These are phyloP conservation scores for Haematococcus sp. DNA, from an alignment of 139 green algal genomes.

Conservation along the genomic window DNA sequence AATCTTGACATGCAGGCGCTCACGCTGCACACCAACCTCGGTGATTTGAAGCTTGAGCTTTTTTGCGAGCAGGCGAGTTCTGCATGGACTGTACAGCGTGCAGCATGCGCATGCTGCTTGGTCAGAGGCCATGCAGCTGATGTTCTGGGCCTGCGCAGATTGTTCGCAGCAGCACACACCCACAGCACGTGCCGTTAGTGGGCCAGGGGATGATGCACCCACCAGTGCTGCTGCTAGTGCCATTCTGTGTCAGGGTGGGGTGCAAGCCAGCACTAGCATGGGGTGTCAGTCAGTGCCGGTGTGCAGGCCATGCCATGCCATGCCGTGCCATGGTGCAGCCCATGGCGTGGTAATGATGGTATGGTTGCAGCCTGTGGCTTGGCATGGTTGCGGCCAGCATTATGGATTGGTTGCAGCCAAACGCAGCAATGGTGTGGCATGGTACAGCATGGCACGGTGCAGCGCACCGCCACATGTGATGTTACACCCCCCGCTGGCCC, in stretches of 20 bases:
- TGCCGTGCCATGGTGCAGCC: neutral
- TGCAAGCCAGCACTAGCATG: no score
- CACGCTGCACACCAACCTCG: slow-evolving; percentile 95
- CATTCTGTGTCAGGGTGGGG: no score
- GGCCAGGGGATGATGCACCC: neutral
- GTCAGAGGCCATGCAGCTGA: neutral
- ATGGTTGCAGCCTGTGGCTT: no score
- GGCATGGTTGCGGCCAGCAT: neutral
- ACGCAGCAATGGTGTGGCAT: no score
- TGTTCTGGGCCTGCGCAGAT: neutral
- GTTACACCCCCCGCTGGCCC: no score
- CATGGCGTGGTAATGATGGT: no score
- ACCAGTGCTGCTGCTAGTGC: neutral
- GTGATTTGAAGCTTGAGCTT: slow-evolving; percentile 95
- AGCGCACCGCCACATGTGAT: no score
- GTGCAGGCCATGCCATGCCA: neutral
- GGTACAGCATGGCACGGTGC: neutral
- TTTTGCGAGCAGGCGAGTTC: slow-evolving; percentile 82
- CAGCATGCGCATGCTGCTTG: neutral
- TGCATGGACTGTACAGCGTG: neutral
- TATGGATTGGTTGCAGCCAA: no score
- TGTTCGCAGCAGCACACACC: neutral
- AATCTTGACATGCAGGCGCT: slow-evolving; percentile 33
- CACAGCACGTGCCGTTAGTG: neutral
- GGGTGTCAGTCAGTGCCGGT: no score